These are phyloP conservation scores for Tolypocladium tropicale DNA, from an alignment of 2,329 filamentous ascomycete genomes.

Conservation along the genomic window DNA sequence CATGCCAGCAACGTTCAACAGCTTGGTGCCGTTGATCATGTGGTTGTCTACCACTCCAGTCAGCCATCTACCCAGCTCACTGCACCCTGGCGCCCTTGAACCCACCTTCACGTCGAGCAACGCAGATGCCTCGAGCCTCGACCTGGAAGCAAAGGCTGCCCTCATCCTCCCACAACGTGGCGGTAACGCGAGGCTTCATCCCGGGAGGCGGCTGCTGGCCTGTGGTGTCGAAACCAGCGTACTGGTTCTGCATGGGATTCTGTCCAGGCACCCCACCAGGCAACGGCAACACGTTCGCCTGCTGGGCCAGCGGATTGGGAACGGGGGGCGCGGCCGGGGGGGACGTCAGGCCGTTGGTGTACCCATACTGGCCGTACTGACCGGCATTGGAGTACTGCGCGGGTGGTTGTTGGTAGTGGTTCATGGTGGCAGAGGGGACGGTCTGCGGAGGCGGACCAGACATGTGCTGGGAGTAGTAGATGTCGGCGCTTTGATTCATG, in stretches of 20 bases:
- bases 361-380: slow-evolving; percentile 61
- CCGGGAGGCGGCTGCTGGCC: slow-evolving; percentile 86
- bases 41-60: slow-evolving; percentile 62
- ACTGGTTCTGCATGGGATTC: slow-evolving; percentile 42
- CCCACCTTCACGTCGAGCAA: slow-evolving; percentile 83
- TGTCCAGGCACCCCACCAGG: slow-evolving; percentile 44
- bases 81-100: slow-evolving; percentile 1
- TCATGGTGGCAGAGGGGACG: slow-evolving; percentile 61
- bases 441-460: slow-evolving; percentile 67
- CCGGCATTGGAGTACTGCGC: slow-evolving; percentile 53
- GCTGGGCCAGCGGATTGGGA: slow-evolving; percentile 55
- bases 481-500: slow-evolving; percentile 82
- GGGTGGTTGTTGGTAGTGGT: slow-evolving; percentile 69
- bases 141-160: slow-evolving; percentile 97
- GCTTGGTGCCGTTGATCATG: slow-evolving; percentile 98
- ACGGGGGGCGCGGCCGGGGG: slow-evolving; percentile 60
- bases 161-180: slow-evolving; percentile 96
- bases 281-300: slow-evolving; percentile 58
- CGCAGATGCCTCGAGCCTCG: slow-evolving; percentile 90
- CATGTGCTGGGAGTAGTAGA: slow-evolving; percentile 79
- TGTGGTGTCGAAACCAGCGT: slow-evolving; percentile 64
- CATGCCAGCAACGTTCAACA: slow-evolving; percentile 96
- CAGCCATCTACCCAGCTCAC: not conserved
- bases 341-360: slow-evolving; percentile 70
- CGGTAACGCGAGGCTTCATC: slow-evolving; percentile 93